Base-by-base conservation (phyloP, 495 filamentous ascomycete species). In the Penicillium pancosmium region DNA sequence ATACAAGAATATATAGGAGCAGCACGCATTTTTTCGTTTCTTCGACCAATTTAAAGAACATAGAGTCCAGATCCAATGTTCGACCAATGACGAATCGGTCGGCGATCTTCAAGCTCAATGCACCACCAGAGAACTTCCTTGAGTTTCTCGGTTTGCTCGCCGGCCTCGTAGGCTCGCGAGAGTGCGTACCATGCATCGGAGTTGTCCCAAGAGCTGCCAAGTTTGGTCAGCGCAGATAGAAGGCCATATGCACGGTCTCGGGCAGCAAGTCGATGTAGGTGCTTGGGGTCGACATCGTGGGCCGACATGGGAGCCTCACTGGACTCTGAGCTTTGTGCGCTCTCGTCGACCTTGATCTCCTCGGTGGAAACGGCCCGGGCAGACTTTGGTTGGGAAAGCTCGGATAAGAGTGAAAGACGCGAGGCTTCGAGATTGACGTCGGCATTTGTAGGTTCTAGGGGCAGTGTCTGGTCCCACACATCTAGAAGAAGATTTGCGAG, bases 181-280 rank as follows among this genome's bases (percentile, higher is more conserved):
- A 98, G 82, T 10, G 87, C 86, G 65, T 88, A 92, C 94, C 94
- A 98, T 18, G 93, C 94, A 68, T 97, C 94, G n/a, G 87, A 86
- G 65, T 87, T 84, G 70, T 97, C 91, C 95, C 95, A 98, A 5
- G 92, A 93, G 27, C 75, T 79, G n/a, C 92, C 92, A 3, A 90
- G 82, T 74, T 90, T 93, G 2, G 91, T 97, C 54, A 98, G 79
- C 2, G 82, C 81, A 8, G 86, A 88, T 0, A 98, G 82, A 44
- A 98, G 80, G 12, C 84, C 87, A 66, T 91, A 91, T 1, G 95
- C 94, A 18, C 95, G 83, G 67, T 98, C 93, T 31, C 91, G 84
- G 27, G 91, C 90, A 15, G 89, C 88, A n/a, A 94, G 81, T 16
- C 90, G 84, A 67, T 92, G 89, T 25, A 91, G 78, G 25, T 88